A percentile compares a stretch with the other conserved stretches of the same genome.
phyloP scores from a whole-genome alignment of 1,284 basidiomycete genomes.

The Cryptococcus neoformans region DNA sequence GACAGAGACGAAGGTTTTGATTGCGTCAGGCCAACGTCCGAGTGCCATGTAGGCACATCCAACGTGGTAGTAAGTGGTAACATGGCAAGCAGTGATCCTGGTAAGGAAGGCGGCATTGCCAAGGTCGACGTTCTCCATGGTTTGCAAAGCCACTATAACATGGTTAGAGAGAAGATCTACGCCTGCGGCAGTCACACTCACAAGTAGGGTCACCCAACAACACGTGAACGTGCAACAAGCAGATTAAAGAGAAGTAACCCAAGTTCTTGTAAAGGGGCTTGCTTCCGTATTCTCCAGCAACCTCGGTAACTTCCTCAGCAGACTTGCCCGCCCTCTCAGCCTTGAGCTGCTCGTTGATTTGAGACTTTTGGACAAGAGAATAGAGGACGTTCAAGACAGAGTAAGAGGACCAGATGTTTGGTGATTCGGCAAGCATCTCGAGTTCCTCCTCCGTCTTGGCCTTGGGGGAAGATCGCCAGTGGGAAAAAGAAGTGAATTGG shows the following conservation, averaged over 20 bases:
- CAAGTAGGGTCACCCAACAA: slow-evolving; percentile 88
- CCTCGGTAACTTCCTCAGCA: slow-evolving; percentile 78
- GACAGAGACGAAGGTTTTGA: slow-evolving; percentile 86
- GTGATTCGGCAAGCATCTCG: slow-evolving; percentile 66
- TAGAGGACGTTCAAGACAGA: slow-evolving; percentile 97
- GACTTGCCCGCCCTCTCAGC: slow-evolving; percentile 77
- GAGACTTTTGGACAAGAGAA: slow-evolving; percentile 94
- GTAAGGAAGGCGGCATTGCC: slow-evolving; percentile 79
- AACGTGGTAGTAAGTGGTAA: slow-evolving; percentile 54
- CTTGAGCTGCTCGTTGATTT: slow-evolving; percentile 87
- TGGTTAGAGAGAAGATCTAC: not conserved
- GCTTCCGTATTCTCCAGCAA: slow-evolving; percentile 87
- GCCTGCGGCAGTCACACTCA: slow-evolving; percentile 16
- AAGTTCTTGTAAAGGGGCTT: slow-evolving; percentile 90
- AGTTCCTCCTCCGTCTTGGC: slow-evolving; percentile 89
- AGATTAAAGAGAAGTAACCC: slow-evolving; percentile 97
- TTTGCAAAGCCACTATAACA: slow-evolving; percentile 75
- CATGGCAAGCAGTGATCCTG: slow-evolving; percentile 90
- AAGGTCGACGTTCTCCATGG: slow-evolving; percentile 90
- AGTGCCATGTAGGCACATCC: slow-evolving; percentile 97
- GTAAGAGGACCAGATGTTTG: slow-evolving; percentile 93
- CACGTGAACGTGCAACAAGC: slow-evolving; percentile 91
- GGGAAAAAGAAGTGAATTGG: slow-evolving; percentile 95
- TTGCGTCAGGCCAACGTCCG: slow-evolving; percentile 90
- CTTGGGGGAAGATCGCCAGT: slow-evolving; percentile 81